phyloP scores from a whole-genome alignment of 768 basidiomycete genomes.

The Psilocybe subaeruginosa region DNA sequence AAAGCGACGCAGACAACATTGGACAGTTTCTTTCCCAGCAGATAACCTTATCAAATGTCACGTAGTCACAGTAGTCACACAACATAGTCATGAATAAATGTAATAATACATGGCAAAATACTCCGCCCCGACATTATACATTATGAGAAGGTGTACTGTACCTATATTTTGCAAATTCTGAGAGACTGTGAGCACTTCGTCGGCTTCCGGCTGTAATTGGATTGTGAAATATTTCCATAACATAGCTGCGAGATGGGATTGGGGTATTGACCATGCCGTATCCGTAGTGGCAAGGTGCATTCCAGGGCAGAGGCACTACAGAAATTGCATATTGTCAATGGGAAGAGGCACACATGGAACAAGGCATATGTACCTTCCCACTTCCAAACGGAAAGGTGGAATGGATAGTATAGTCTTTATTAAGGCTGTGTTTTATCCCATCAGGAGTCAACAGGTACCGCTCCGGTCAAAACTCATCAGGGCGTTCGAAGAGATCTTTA shows the following conservation, averaged over 20 bases:
- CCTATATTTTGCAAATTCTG: too few relatives aligned
- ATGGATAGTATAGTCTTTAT: neutral
- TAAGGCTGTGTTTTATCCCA: neutral
- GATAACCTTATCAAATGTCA: neutral
- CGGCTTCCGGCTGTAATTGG: too few relatives aligned
- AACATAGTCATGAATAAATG: neutral
- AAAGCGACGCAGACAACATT: neutral
- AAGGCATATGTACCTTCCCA: neutral
- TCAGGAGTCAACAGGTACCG: neutral
- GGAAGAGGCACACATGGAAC: too few relatives aligned
- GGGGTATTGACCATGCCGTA: neutral
- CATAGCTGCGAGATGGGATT: too few relatives aligned
- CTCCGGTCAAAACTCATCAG: neutral
- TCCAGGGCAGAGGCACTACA: neutral
- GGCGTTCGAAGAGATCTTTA: neutral
- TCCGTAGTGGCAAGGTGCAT: neutral
- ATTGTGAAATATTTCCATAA: too few relatives aligned
- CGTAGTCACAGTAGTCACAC: neutral
- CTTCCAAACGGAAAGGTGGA: neutral
- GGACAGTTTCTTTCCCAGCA: neutral
- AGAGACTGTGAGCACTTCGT: too few relatives aligned
- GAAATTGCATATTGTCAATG: neutral
- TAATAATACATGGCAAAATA: neutral
- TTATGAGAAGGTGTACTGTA: neutral
- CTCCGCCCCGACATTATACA: neutral